These are phyloP conservation scores for Pholiota molesta DNA, from an alignment of 768 basidiomycete genomes.

Conservation along the genomic window DNA sequence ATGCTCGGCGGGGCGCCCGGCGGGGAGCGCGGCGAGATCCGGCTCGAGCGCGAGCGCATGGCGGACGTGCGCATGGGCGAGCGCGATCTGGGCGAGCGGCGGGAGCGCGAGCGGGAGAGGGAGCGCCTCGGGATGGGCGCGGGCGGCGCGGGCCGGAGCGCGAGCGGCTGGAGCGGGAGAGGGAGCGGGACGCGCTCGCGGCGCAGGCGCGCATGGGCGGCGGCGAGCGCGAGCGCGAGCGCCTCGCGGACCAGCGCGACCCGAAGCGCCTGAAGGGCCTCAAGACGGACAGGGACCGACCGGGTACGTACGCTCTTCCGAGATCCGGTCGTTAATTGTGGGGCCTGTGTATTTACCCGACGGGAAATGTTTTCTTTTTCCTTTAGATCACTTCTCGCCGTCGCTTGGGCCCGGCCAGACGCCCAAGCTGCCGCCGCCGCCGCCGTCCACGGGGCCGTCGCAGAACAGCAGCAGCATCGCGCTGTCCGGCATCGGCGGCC, in stretches of 20 bases:
- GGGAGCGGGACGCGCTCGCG: slow-evolving; percentile 17
- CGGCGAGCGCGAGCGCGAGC: slow-evolving; percentile 35
- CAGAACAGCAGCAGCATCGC: slow-evolving; percentile 29
- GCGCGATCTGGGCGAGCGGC: slow-evolving; percentile 25
- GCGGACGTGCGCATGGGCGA: slow-evolving; percentile 17
- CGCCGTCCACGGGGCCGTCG: slow-evolving; percentile 26
- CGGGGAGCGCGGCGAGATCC: slow-evolving; percentile 29
- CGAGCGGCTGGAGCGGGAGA: slow-evolving; percentile 29
- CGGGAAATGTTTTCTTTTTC: background rate
- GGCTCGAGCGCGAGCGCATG: slow-evolving; percentile 26
- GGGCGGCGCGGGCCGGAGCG: slow-evolving; percentile 37
- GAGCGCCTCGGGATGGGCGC: slow-evolving; percentile 10
- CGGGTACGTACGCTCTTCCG: slow-evolving; percentile 24
- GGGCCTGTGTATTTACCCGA: background rate
- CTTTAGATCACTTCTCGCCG: slow-evolving; percentile 40
- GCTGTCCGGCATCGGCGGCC: slow-evolving; percentile 29
- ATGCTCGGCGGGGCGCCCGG: slow-evolving; percentile 30
- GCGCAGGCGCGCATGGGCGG: slow-evolving; percentile 12
- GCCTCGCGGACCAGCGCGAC: slow-evolving; percentile 51
- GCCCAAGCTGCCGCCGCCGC: slow-evolving; percentile 40
- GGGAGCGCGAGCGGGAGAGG: slow-evolving; percentile 18
- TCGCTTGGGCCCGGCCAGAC: slow-evolving; percentile 39
- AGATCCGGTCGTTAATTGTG: background rate
- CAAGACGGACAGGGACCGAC: slow-evolving; percentile 41
- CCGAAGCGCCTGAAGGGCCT: slow-evolving; percentile 61